Evolutionary conservation across 768 basidiomycete species (phyloP).

Genomic region (Artomyces pyxidatus): DNA sequence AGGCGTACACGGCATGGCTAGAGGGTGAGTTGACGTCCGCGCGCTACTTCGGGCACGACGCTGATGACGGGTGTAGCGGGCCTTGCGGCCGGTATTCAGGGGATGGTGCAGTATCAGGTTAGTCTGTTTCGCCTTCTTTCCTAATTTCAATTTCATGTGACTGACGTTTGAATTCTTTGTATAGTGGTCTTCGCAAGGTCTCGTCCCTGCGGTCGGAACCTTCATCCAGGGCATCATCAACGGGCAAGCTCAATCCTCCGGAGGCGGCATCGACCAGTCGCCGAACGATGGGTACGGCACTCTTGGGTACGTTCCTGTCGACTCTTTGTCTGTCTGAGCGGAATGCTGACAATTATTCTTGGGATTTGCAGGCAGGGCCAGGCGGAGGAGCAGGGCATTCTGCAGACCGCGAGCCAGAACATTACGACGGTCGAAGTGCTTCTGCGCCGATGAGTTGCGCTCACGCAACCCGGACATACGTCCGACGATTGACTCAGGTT

Average conservation of each 20-base stretch:
- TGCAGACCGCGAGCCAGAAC: conserved; percentile 2
- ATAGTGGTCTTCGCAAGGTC: conserved; percentile 7
- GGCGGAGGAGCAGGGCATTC: not conserved
- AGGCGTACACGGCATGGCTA: conserved; percentile 7
- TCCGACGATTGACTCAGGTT: no score
- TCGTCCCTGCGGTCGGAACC: conserved; percentile 2
- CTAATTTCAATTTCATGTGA: not conserved
- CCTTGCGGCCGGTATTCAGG: conserved; percentile 1
- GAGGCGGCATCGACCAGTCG: conserved; percentile 3
- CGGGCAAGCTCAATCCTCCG: not conserved
- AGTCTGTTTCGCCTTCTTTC: not conserved
- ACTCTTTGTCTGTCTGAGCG: not conserved
- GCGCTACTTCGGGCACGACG: no score
- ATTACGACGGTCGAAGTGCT: not conserved
- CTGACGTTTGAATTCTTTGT: not conserved
- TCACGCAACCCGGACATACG: no score
- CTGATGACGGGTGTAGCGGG: no score
- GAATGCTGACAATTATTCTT: not conserved
- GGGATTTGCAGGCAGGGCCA: not conserved
- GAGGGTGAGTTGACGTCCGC: no score
- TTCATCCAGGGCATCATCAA: conserved; percentile 2
- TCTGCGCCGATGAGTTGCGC: no score
- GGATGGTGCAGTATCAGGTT: conserved; percentile 12
- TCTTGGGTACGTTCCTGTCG: conserved; percentile 10
- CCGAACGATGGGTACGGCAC: conserved; percentile 15